phyloP scores from a whole-genome alignment of 768 basidiomycete genomes.

The Rubroboletus satanas region DNA sequence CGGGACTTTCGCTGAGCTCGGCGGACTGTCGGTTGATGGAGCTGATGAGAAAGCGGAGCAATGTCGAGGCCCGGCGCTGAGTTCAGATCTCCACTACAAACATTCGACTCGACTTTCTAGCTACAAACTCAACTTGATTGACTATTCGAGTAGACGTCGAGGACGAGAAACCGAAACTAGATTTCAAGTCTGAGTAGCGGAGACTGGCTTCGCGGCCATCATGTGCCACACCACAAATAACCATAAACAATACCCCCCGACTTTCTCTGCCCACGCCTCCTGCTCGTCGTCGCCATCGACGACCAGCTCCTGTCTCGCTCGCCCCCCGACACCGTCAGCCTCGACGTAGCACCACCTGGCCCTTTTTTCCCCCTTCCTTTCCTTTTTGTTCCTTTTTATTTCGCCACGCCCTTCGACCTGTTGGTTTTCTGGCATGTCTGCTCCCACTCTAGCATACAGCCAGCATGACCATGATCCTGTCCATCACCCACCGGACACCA shows the following conservation, averaged over 20 bases:
- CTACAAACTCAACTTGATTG: background rate
- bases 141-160: background rate
- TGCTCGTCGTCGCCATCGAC: slow-evolving; percentile 33
- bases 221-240: slow-evolving; percentile 25
- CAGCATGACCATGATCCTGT: slow-evolving; percentile 36
- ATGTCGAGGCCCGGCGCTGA: slow-evolving; percentile 19
- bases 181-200: background rate
- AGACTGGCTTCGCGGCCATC: background rate
- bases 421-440: slow-evolving; percentile 37
- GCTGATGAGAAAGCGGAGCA: slow-evolving; percentile 19
- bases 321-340: slow-evolving; percentile 26
- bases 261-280: slow-evolving; percentile 27
- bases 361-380: slow-evolving; percentile 24
- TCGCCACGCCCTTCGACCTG: background rate
- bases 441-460: slow-evolving; percentile 35
- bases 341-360: background rate
- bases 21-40: slow-evolving; percentile 32
- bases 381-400: background rate
- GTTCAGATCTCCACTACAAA: slow-evolving; percentile 22
- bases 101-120: slow-evolving; percentile 1
- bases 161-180: background rate
- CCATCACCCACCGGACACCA: slow-evolving; percentile 37
- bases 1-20: slow-evolving; percentile 35
- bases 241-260: slow-evolving; percentile 20
- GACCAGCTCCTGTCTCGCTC: slow-evolving; percentile 19